Conservation (phyloP, 2,329 filamentous ascomycete genomes). For the Paraphaeosphaeria minitans region DNA sequence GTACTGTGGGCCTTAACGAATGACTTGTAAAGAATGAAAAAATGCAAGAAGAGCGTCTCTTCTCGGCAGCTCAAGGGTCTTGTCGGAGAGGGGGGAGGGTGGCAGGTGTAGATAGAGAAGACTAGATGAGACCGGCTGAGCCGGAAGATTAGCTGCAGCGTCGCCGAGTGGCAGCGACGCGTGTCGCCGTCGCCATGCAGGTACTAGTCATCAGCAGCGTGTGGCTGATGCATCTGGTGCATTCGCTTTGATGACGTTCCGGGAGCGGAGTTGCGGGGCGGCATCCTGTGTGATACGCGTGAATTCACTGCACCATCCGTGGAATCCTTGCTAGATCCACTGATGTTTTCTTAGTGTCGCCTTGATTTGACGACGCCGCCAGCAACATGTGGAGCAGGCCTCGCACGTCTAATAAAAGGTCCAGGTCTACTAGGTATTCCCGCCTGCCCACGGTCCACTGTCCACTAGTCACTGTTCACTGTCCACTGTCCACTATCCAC, state of each 20-base stretch:
- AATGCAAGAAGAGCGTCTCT: neutral
- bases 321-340: neutral
- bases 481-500: too few species aligned
- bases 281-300: too few species aligned
- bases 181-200: conserved; percentile 8
- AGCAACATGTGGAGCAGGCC: neutral
- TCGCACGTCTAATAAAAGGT: neutral
- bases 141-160: neutral
- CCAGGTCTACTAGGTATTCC: too few species aligned
- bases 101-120: neutral
- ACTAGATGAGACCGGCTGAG: neutral
- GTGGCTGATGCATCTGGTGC: conserved; percentile 2
- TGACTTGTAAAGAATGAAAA: conserved; percentile 10
- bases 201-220: conserved; percentile 3
- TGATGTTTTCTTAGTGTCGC: conserved; percentile 6
- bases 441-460: neutral
- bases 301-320: neutral
- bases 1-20: neutral
- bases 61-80: neutral
- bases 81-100: neutral
- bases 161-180: conserved; percentile 2
- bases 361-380: conserved; percentile 8
- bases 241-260: neutral
- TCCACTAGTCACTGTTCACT: too few species aligned
- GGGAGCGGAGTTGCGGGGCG: conserved; percentile 1